phyloP scores from a whole-genome alignment of 805 yeast genomes.

The Danielia reshetovae region DNA sequence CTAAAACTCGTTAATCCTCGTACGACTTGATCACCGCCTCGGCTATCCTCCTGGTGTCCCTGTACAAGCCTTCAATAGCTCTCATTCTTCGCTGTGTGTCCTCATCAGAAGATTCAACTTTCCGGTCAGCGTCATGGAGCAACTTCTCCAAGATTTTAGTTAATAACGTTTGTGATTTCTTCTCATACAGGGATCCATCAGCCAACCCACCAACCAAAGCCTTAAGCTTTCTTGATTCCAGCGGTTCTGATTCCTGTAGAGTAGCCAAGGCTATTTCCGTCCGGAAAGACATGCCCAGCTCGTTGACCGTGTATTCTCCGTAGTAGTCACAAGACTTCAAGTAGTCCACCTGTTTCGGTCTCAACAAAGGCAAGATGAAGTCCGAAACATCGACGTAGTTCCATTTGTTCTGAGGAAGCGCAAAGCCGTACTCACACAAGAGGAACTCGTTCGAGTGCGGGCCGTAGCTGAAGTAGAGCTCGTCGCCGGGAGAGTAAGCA shows the following conservation, averaged over 20 bases:
- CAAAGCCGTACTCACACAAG: slow-evolving; percentile 85
- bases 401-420: slow-evolving; percentile 56
- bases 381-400: slow-evolving; percentile 63
- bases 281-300: slow-evolving; percentile 58
- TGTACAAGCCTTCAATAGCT: slow-evolving; percentile 22
- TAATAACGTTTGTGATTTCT: slow-evolving; percentile 26
- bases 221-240: slow-evolving; percentile 28
- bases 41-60: slow-evolving; percentile 25
- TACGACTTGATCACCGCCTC: slow-evolving; percentile 1
- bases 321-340: slow-evolving; percentile 53
- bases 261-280: slow-evolving; percentile 72
- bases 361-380: slow-evolving; percentile 34
- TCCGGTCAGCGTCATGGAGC: slow-evolving; percentile 20
- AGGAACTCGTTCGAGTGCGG: slow-evolving; percentile 83
- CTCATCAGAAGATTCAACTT: slow-evolving; percentile 14
- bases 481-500: slow-evolving; percentile 40
- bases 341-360: slow-evolving; percentile 37
- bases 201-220: slow-evolving; percentile 43
- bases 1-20: neutral
- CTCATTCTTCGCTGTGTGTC: slow-evolving; percentile 15
- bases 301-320: slow-evolving; percentile 69
- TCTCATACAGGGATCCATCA: slow-evolving; percentile 42
- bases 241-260: slow-evolving; percentile 34
- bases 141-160: slow-evolving; percentile 29
- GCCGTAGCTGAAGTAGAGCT: slow-evolving; percentile 76